Evolutionary conservation across 495 filamentous ascomycete genomes (phyloP), one percentile per base, ranked within the genome.

Genomic region (Lasiosphaeris hirsuta): DNA sequence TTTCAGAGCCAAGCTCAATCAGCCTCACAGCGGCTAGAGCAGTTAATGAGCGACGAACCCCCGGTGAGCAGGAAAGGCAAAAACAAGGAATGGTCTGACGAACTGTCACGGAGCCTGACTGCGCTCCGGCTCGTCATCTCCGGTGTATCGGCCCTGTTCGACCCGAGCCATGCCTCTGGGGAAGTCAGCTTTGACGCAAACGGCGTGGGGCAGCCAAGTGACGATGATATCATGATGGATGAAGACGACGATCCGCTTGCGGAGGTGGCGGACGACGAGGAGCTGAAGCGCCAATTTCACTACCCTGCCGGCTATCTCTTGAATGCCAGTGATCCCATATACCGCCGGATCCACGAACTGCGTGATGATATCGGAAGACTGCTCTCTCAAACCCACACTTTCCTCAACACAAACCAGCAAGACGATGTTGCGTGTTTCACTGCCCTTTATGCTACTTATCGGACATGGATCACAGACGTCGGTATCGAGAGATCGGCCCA

Each of bases 21-120:
- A 5, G 80, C 81, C 3, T 69, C 73, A 34, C 55, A 70, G 52
- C 82, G 86, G 36, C 74, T 99, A 1, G 80, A 78, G 41, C 81
- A 86, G 35, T 78, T 99, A 36, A 95, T 90, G 53, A 83, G 87
- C 58, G 87, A 90, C 37, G 83, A 84, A 34, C 90, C 92, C 4
- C 86, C 81, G n/a, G 85, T 96, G 33, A 97, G 92, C 70, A 82
- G 93, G 42, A 91, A 95, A 63, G 94, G 94, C 42, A 95, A 89
- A 66, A 94, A 93, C 51, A 97, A 97, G 71, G 92, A 95, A 62
- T 99, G 94, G 94, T 96, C 92, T 0, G 94, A 99, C 72, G 95
- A 97, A 71, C 86, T 97, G 34, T 90, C 91, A 4, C 77, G 94
- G 55, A 95, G 95, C 69, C 72, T 99, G 45, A 87, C 90, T 3